Evolutionary conservation across 148 eudicot genomes (phyloP).

Genomic region (Cornus suecica): DNA sequence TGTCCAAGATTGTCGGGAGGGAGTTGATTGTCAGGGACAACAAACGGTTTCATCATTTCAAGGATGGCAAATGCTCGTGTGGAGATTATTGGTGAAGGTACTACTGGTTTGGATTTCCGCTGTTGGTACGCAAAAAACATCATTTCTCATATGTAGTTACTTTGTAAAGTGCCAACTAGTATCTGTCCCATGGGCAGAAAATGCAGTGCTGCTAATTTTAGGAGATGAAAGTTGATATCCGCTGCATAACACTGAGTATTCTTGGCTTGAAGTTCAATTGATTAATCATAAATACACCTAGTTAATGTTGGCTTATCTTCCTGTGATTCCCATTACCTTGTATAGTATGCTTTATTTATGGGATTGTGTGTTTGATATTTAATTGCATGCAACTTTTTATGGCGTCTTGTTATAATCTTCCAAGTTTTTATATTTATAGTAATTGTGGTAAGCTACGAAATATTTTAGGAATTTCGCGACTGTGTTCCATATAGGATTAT

Average conservation of each 20-base stretch:
- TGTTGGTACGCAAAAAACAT: neutral
- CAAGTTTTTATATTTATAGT: neutral
- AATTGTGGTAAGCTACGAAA: neutral
- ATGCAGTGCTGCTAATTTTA: neutral
- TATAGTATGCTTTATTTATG: neutral
- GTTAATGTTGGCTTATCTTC: neutral
- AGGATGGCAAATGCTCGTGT: conserved; percentile 78
- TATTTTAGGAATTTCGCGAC: too few relatives aligned
- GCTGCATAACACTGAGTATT: neutral
- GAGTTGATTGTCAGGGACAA: conserved; percentile 70
- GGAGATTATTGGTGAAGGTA: conserved; percentile 64
- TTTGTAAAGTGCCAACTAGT: conserved; percentile 14
- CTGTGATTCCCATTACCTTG: neutral
- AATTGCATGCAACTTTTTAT: neutral
- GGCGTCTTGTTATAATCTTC: neutral
- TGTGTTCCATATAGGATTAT: too few relatives aligned
- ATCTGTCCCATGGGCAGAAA: neutral
- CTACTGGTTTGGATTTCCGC: neutral
- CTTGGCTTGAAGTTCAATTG: neutral
- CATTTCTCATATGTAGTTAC: neutral
- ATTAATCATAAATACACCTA: neutral
- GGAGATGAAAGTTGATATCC: neutral
- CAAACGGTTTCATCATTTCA: conserved; percentile 75
- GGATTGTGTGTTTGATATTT: neutral
- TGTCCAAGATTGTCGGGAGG: conserved; percentile 68